These are phyloP conservation scores for Gamarada debralockiae DNA, from an alignment of 495 filamentous ascomycete species.

Conservation along the genomic window DNA sequence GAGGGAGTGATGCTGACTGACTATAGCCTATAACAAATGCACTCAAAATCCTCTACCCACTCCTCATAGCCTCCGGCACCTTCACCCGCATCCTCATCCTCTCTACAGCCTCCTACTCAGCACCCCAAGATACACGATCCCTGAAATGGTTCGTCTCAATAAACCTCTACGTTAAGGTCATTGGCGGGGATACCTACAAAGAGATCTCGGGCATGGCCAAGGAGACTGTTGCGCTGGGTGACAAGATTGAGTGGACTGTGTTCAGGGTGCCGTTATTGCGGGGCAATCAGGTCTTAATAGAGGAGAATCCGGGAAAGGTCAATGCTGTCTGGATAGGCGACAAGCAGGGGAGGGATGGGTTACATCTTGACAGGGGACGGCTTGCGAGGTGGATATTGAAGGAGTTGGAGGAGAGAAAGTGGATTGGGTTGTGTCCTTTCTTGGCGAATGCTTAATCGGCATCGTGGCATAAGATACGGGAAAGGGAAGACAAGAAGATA, in stretches of 20 bases:
- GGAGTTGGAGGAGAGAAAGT: constrained; percentile 12
- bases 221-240: constrained; percentile 14
- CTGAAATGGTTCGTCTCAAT: constrained; percentile 16
- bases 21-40: constrained; percentile 18
- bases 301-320: constrained; percentile 11
- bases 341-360: constrained; percentile 11
- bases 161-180: constrained; percentile 11
- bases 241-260: constrained; percentile 20
- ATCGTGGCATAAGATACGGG: background rate
- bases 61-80: constrained; percentile 11
- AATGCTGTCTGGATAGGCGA: constrained; percentile 14
- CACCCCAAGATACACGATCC: constrained; percentile 9
- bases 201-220: constrained; percentile 16
- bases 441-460: constrained; percentile 5
- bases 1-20: background rate
- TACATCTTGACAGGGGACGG: constrained; percentile 17
- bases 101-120: constrained; percentile 22
- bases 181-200: constrained; percentile 15
- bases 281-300: constrained; percentile 5
- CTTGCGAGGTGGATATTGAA: constrained; percentile 8
- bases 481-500: too few species aligned
- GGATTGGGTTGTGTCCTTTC: constrained; percentile 7
- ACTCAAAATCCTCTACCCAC: constrained; percentile 16
- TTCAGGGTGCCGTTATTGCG: constrained; percentile 14
- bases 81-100: constrained; percentile 17